phyloP scores from a whole-genome alignment of 202 grass and related monocot genomes.

The Saccharum hybrid region DNA sequence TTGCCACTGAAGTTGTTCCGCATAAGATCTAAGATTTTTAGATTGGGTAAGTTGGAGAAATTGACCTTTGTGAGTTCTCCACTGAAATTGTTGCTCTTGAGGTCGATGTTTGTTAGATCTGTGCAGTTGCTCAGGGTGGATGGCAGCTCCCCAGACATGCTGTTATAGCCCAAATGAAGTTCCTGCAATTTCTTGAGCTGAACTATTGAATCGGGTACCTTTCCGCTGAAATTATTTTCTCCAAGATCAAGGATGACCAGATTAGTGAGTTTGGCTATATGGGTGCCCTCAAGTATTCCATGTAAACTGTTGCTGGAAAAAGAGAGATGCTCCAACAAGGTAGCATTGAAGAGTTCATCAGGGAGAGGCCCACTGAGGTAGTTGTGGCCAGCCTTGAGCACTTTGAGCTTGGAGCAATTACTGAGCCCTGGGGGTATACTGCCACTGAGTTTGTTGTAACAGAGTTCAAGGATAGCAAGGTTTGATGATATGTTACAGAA shows the following conservation, averaged over 20 bases:
- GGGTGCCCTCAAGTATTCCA: constrained; percentile 34
- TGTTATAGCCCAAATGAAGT: constrained; percentile 20
- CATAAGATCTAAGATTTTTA: constrained; percentile 35
- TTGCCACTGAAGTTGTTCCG: constrained; percentile 46
- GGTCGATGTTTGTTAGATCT: constrained; percentile 12
- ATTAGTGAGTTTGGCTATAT: constrained; percentile 38
- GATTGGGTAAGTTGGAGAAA: constrained; percentile 51
- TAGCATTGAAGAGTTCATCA: constrained; percentile 34
- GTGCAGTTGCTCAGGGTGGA: not conserved
- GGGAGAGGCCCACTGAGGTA: constrained; percentile 14
- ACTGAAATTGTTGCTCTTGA: constrained; percentile 34
- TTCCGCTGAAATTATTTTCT: constrained; percentile 37
- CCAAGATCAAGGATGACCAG: constrained; percentile 56
- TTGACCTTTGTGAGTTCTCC: constrained; percentile 39
- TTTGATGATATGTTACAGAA: constrained; percentile 40
- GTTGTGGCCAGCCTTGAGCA: constrained; percentile 32
- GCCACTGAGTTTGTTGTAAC: constrained; percentile 24
- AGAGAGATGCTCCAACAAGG: constrained; percentile 33
- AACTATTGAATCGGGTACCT: constrained; percentile 17
- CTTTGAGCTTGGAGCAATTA: constrained; percentile 32
- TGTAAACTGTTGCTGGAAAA: constrained; percentile 43
- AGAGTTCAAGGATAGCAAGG: constrained; percentile 23
- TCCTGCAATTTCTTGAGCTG: constrained; percentile 28
- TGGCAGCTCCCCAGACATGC: constrained; percentile 16
- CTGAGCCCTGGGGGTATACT: not conserved